Conservation (phyloP, 208 protist genomes). For the Acanthamoeba culbertsoni region DNA sequence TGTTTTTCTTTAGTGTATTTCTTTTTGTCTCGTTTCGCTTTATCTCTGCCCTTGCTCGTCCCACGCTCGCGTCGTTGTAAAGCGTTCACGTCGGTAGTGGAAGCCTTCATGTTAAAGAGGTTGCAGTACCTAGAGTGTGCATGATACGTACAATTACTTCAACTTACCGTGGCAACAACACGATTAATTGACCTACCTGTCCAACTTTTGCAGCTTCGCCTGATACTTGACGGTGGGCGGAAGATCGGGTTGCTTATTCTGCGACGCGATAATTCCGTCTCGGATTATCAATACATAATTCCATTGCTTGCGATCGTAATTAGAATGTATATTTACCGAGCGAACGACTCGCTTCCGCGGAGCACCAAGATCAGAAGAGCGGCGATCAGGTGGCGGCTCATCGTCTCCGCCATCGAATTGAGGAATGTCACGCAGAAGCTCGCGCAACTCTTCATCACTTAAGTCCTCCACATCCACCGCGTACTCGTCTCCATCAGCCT, state of each 20-base stretch:
- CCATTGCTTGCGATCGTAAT: neutral
- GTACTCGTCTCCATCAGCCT: neutral
- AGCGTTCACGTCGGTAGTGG: neutral
- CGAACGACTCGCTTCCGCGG: neutral
- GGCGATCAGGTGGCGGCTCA: neutral
- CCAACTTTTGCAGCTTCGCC: constrained; percentile 31
- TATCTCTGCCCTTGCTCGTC: neutral
- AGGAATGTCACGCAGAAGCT: neutral
- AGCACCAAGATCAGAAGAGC: neutral
- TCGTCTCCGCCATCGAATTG: neutral
- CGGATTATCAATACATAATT: neutral
- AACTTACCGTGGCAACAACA: neutral
- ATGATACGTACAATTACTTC: too few species aligned
- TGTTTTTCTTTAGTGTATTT: neutral
- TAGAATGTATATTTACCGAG: neutral
- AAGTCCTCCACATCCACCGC: neutral
- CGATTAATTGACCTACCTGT: neutral
- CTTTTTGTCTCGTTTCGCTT: neutral
- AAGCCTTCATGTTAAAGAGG: neutral
- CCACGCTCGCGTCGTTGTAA: neutral
- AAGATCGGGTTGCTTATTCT: constrained; percentile 28
- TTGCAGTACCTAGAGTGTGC: constrained; percentile 35
- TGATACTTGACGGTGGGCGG: constrained; percentile 45
- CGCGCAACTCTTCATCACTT: neutral
- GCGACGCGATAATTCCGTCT: neutral